phyloP scores from a whole-genome alignment of 2,329 filamentous ascomycete genomes.

The Pseudogymnoascus sp. region DNA sequence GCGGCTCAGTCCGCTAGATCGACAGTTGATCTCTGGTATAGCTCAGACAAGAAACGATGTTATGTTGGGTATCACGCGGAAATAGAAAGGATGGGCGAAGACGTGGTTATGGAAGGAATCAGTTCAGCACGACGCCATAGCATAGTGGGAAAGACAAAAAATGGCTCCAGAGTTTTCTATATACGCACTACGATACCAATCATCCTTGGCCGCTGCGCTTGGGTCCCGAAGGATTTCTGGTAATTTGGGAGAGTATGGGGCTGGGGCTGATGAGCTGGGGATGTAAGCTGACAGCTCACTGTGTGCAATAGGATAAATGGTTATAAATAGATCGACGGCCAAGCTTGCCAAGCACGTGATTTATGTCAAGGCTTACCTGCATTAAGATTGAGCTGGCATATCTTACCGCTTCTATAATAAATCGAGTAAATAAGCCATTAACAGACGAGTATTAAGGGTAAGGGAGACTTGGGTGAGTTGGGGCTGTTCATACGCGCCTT shows the following conservation, averaged over 20 bases:
- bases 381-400: background rate
- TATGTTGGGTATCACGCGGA: background rate
- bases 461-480: background rate
- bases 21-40: background rate
- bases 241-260: slow-evolving; percentile 4
- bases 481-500: background rate
- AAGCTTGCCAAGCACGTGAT: background rate
- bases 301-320: background rate
- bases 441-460: background rate
- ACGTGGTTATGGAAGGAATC: background rate
- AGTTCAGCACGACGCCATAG: background rate
- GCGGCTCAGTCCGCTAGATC: background rate
- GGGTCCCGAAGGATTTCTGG: slow-evolving; percentile 1
- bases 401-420: background rate
- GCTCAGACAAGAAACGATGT: background rate
- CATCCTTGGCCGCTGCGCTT: background rate
- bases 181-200: background rate
- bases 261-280: background rate
- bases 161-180: background rate
- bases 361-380: background rate
- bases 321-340: background rate
- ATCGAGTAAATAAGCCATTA: background rate
- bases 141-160: background rate
- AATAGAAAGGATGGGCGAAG: background rate
- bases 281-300: slow-evolving; percentile 4